phyloP scores from a whole-genome alignment of 169 alveolate genomes.

The Cryptosporidium viatorum region DNA sequence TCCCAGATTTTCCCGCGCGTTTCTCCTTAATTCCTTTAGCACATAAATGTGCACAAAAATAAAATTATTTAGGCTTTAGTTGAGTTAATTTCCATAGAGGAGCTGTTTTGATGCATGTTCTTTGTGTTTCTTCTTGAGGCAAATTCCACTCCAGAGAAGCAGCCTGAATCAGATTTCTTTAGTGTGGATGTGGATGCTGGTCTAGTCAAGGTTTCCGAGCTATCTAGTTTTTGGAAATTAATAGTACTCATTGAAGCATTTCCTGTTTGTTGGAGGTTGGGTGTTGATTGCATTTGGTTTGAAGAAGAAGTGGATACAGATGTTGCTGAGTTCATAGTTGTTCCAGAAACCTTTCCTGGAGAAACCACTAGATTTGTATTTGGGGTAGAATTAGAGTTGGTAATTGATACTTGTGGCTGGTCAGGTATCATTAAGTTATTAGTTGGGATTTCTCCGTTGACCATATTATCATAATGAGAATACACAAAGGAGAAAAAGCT shows the following conservation, averaged over 20 bases:
- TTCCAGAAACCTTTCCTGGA: constrained; percentile 10
- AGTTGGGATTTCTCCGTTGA: constrained; percentile 45
- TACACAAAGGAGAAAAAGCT: constrained; percentile 57
- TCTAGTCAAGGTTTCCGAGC: constrained; percentile 41
- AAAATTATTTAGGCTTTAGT: background rate
- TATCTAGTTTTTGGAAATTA: constrained; percentile 18
- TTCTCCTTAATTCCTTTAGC: background rate
- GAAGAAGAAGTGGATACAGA: background rate
- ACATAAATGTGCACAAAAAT: background rate
- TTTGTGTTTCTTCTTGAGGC: constrained; percentile 52
- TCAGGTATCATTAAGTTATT: constrained; percentile 55
- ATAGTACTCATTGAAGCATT: constrained; percentile 4
- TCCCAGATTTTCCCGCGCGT: background rate
- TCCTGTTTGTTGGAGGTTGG: background rate
- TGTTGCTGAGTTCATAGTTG: background rate
- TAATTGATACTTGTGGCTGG: constrained; percentile 21
- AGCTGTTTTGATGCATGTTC: constrained; percentile 1
- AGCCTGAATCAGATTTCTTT: constrained; percentile 46
- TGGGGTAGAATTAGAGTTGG: constrained; percentile 14
- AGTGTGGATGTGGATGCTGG: constrained; percentile 67
- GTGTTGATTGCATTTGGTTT: constrained; percentile 20
- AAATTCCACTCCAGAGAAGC: constrained; percentile 66
- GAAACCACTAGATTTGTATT: background rate
- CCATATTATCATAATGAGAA: constrained; percentile 53
- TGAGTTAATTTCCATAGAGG: constrained; percentile 14